phyloP scores from a whole-genome alignment of 768 basidiomycete genomes.

The Mrakia frigida region DNA sequence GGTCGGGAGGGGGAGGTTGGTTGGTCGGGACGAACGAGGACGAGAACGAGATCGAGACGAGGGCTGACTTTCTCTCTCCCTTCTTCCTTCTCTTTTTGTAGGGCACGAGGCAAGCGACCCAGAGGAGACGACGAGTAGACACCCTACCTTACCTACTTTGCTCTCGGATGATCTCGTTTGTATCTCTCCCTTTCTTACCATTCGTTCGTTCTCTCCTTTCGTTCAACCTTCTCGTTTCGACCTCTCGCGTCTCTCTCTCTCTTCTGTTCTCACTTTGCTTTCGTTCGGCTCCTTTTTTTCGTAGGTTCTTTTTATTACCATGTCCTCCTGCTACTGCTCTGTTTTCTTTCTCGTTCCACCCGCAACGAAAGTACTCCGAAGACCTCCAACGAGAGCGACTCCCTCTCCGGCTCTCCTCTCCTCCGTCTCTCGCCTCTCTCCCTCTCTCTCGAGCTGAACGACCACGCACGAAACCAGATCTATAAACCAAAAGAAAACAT shows the following conservation, averaged over 20 bases:
- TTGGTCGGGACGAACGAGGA: too few relatives aligned
- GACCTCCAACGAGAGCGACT: neutral
- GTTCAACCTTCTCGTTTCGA: too few relatives aligned
- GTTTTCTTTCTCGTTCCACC: neutral
- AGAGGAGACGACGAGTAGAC: slow-evolving; percentile 21
- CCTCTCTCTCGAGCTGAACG: neutral
- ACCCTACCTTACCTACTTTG: neutral
- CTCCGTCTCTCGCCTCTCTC: neutral
- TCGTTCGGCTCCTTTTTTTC: too few relatives aligned
- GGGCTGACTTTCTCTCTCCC: neutral
- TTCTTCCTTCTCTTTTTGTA: neutral
- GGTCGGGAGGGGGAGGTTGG: too few relatives aligned
- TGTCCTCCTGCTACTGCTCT: neutral
- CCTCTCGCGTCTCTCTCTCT: neutral
- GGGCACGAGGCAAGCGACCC: slow-evolving; percentile 24
- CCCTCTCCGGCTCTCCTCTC: neutral
- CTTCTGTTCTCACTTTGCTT: neutral
- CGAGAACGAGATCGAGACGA: too few relatives aligned
- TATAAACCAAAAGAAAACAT: neutral
- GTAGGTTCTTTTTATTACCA: neutral
- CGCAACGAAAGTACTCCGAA: neutral
- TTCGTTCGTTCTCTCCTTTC: neutral
- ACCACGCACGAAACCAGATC: neutral
- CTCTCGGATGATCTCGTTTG: neutral
- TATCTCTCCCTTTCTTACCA: neutral